A percentile compares a stretch with the other conserved stretches of the same genome.
phyloP scores from a whole-genome alignment of 305 asterid genomes.

The Fraxinus floribunda region DNA sequence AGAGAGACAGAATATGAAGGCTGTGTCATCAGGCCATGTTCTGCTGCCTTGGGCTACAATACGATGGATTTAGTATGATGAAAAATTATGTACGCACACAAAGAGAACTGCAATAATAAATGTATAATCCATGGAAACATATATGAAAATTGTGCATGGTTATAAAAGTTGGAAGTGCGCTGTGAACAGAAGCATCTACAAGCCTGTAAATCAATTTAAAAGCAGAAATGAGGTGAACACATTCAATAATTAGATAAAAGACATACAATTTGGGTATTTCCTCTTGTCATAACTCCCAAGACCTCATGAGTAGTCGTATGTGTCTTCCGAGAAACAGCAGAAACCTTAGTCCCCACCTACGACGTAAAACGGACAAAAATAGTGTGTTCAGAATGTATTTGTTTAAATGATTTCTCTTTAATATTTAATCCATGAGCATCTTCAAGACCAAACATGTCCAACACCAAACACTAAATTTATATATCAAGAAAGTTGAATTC shows the following conservation, averaged over 20 bases:
- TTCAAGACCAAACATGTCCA: background rate
- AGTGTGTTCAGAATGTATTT: conserved; percentile 14
- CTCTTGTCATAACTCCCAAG: conserved; percentile 80
- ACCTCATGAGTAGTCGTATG: conserved; percentile 91
- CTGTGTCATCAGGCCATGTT: background rate
- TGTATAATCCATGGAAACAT: background rate
- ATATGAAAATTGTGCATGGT: background rate
- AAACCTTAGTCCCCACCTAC: conserved; percentile 89
- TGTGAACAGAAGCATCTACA: conserved; percentile 10
- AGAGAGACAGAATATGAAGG: background rate
- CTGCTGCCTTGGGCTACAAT: background rate
- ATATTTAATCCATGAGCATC: background rate
- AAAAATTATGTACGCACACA: background rate
- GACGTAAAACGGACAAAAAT: background rate
- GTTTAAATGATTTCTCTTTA: background rate
- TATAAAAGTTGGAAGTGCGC: conserved; percentile 2
- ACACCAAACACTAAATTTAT: background rate
- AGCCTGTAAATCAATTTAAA: conserved; percentile 15
- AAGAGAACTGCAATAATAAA: background rate
- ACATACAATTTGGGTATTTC: conserved; percentile 83
- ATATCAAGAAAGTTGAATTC: background rate
- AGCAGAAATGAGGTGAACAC: conserved; percentile 8
- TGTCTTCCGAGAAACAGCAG: conserved; percentile 90
- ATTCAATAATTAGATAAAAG: conserved; percentile 19
- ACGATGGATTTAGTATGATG: background rate